Evolutionary conservation across 2,329 filamentous ascomycete genomes (phyloP).

Genomic region (Emericellopsis atlantica): DNA sequence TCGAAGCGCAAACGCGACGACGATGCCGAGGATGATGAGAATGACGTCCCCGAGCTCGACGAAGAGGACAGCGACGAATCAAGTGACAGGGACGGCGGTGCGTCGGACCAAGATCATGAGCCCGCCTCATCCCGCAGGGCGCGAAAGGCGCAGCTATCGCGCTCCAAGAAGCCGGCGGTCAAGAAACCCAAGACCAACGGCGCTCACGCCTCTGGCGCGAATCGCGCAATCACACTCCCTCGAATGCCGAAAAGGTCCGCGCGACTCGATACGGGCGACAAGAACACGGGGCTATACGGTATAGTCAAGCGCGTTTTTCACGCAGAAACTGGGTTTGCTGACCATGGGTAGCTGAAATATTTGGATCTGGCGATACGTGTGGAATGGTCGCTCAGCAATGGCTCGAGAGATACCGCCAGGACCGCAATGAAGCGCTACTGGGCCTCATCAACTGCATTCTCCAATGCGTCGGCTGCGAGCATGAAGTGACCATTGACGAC

Average conservation of each 20-base stretch:
- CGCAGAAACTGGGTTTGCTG: slow-evolving; percentile 4
- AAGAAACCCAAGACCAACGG: slow-evolving; percentile 57
- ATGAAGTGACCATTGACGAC: slow-evolving; percentile 68
- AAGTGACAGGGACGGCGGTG: slow-evolving; percentile 23
- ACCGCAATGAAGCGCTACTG: slow-evolving; percentile 41
- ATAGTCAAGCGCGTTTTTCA: slow-evolving; percentile 4
- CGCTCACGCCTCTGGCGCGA: slow-evolving; percentile 21
- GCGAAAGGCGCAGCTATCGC: slow-evolving; percentile 26
- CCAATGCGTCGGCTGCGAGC: slow-evolving; percentile 66
- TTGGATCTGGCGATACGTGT: slow-evolving; percentile 42
- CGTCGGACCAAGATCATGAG: slow-evolving; percentile 20
- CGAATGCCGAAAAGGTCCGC: slow-evolving; percentile 44
- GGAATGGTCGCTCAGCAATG: slow-evolving; percentile 48
- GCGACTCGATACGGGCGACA: slow-evolving; percentile 35
- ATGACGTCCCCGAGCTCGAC: slow-evolving; percentile 33
- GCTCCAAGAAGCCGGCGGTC: slow-evolving; percentile 41
- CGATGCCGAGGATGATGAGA: slow-evolving; percentile 29
- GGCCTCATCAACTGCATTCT: slow-evolving; percentile 57
- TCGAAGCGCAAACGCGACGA: slow-evolving; percentile 47
- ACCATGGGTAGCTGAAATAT: slow-evolving; percentile 42
- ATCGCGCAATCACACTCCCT: slow-evolving; percentile 29
- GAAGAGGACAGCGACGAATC: slow-evolving; percentile 31
- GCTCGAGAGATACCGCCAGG: slow-evolving; percentile 42
- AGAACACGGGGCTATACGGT: slow-evolving; percentile 45
- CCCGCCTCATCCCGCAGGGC: slow-evolving; percentile 17